These are phyloP conservation scores for Camellia oleifera DNA, from an alignment of 179 eudicot species.

Conservation along the genomic window DNA sequence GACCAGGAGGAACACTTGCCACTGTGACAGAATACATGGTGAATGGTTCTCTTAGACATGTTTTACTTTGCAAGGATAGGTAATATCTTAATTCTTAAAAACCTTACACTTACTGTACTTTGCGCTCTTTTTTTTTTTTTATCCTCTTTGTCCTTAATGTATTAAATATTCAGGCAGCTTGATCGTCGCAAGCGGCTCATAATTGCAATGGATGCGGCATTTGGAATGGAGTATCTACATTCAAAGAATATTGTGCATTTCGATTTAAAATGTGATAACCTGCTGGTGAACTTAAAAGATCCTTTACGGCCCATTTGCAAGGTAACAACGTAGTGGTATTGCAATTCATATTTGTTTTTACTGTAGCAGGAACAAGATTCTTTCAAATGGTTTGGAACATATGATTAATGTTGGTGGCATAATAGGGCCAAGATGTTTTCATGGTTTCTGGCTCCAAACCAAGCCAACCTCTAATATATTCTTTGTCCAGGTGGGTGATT, in stretches of 20 bases:
- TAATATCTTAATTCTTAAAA: conserved; percentile 3
- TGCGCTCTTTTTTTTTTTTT: background rate
- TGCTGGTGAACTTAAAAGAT: conserved; percentile 31
- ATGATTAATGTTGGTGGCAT: background rate
- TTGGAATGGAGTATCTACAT: conserved; percentile 34
- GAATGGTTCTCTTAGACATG: conserved; percentile 36
- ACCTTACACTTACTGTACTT: background rate
- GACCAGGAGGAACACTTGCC: conserved; percentile 35
- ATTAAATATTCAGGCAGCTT: conserved; percentile 17
- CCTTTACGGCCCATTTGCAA: conserved; percentile 30
- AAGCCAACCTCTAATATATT: background rate
- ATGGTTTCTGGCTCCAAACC: background rate
- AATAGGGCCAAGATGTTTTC: background rate
- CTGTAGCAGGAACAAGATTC: background rate
- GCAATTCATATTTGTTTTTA: background rate
- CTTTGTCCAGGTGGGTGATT: conserved; percentile 32
- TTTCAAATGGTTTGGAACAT: background rate
- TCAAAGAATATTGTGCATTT: conserved; percentile 30
- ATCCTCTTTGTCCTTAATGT: background rate
- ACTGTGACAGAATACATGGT: conserved; percentile 41
- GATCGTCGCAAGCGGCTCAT: conserved; percentile 31
- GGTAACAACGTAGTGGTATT: conserved; percentile 11
- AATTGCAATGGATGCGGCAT: conserved; percentile 34
- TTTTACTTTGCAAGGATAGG: conserved; percentile 34
- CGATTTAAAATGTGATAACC: conserved; percentile 30